These are phyloP conservation scores for Talaromyces pinophilus DNA, from an alignment of 2,329 filamentous ascomycete species.

Conservation along the genomic window DNA sequence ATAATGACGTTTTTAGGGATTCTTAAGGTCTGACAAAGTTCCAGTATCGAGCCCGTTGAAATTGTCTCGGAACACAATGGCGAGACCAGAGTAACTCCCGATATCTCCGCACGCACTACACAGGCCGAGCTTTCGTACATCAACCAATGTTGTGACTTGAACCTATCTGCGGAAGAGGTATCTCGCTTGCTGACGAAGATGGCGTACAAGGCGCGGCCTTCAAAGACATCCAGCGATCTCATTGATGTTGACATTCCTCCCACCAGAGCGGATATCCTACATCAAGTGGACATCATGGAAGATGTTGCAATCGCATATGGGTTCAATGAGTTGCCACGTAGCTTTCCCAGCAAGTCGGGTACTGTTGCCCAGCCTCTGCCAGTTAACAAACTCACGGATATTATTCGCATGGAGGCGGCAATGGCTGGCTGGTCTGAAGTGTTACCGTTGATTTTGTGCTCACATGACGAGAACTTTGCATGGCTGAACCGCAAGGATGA, in stretches of 20 bases:
- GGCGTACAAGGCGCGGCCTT: conserved; percentile 80
- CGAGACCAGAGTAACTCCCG: conserved; percentile 76
- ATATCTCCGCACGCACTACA: conserved; percentile 72
- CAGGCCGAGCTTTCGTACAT: conserved; percentile 90
- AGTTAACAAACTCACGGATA: conserved; percentile 93
- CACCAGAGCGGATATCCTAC: conserved; percentile 89
- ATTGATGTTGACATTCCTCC: conserved; percentile 82
- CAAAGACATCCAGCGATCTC: conserved; percentile 66
- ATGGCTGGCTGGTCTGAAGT: conserved; percentile 97
- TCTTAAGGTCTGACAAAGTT: conserved; percentile 7
- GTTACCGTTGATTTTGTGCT: conserved; percentile 93
- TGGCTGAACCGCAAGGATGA: conserved; percentile 92
- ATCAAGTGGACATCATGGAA: conserved; percentile 98
- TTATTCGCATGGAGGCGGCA: conserved; percentile 82
- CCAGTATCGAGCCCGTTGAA: conserved; percentile 79
- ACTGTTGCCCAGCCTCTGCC: conserved; percentile 83
- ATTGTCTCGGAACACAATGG: conserved; percentile 90
- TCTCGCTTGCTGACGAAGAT: conserved; percentile 83
- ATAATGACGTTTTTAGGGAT: not conserved
- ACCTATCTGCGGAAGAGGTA: conserved; percentile 71
- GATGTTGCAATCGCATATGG: conserved; percentile 95
- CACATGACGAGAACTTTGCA: conserved; percentile 95
- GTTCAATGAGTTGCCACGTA: conserved; percentile 91
- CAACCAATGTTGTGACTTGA: conserved; percentile 85
- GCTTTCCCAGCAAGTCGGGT: conserved; percentile 80